These are phyloP conservation scores for Pseudocercospora pini-densiflorae DNA, from an alignment of 2,329 filamentous ascomycete genomes.

Conservation along the genomic window DNA sequence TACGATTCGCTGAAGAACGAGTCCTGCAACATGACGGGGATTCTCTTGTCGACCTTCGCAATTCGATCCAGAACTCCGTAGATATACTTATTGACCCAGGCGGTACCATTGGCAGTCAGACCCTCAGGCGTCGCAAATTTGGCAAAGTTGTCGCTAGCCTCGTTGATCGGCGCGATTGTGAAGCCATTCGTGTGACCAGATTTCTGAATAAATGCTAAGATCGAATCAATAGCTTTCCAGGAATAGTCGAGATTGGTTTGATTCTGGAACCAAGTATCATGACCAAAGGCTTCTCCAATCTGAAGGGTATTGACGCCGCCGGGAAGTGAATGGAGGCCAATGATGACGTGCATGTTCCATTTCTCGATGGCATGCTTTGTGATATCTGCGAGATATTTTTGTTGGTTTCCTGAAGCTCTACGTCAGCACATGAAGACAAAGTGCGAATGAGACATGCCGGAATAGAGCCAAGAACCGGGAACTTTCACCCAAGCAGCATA, in stretches of 20 bases:
- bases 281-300: slow-evolving; percentile 36
- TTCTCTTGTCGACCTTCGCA: slow-evolving; percentile 33
- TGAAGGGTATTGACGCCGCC: slow-evolving; percentile 40
- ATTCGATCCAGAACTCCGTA: slow-evolving; percentile 36
- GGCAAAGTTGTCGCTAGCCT: slow-evolving; percentile 42
- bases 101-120: slow-evolving; percentile 36
- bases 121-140: slow-evolving; percentile 40
- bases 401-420: slow-evolving; percentile 25
- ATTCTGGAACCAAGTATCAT: slow-evolving; percentile 44
- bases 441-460: slow-evolving; percentile 29
- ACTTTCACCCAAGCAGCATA: slow-evolving; percentile 46
- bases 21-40: slow-evolving; percentile 44
- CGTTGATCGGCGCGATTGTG: slow-evolving; percentile 46
- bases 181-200: slow-evolving; percentile 39
- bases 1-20: slow-evolving; percentile 35
- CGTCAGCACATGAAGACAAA: too few species aligned
- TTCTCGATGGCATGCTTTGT: slow-evolving; percentile 43
- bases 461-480: slow-evolving; percentile 40
- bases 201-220: slow-evolving; percentile 39
- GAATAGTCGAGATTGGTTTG: slow-evolving; percentile 42
- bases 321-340: slow-evolving; percentile 41
- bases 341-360: slow-evolving; percentile 43
- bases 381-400: slow-evolving; percentile 36
- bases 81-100: slow-evolving; percentile 43
- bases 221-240: slow-evolving; percentile 39